Base-by-base conservation (phyloP, 495 filamentous ascomycete species). In the Podospora sp. region DNA sequence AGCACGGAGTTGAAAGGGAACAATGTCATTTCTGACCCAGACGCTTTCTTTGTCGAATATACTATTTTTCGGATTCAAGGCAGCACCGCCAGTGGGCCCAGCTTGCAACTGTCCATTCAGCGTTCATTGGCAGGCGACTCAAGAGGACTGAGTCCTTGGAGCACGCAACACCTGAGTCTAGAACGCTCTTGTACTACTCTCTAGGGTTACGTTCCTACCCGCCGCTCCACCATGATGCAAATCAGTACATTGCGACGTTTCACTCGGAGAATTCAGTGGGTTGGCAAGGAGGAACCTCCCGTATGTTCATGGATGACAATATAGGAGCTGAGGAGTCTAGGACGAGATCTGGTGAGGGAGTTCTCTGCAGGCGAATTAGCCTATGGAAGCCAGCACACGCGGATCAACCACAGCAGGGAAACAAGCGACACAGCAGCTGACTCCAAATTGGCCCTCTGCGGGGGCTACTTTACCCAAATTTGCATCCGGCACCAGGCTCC, bases 391-490 rank as follows among this genome's bases (percentile, higher is more conserved):
- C 20, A 62, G 21, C 60, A 62, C 21, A 46, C 25, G 26, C 40
- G 26, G 21, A 57, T 57, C 53, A 25, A 62, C 33, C 29, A 50
- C 1, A 59, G 20, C 16, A 62, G 11, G 60, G 27, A 16, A 50
- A 20, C 11, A 62, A 62, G 60, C 60, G 60, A 62, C 60, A 14
- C 36, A 18, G 9, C 8, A 11, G 11, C 14, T 33, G 12, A 33
- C 12, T 36, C 60, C 60, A 62, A 46, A 62, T 62, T 62, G 36
- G 20, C 16, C 35, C n/a, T n/a, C n/a, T 53, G 49, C 33, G 66
- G 50, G 51, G 55, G 66, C 49, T 57, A 63, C 49, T 68, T 68
- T 68, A 68, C 27, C 66, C 66, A 64, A n/a, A 68, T 64, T 59
- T 56, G 33, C 33, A 11, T 26, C 53, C 52, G 24, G 49, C 52